Base-by-base conservation (phyloP, 768 basidiomycete species). In the Ramaria rubella region DNA sequence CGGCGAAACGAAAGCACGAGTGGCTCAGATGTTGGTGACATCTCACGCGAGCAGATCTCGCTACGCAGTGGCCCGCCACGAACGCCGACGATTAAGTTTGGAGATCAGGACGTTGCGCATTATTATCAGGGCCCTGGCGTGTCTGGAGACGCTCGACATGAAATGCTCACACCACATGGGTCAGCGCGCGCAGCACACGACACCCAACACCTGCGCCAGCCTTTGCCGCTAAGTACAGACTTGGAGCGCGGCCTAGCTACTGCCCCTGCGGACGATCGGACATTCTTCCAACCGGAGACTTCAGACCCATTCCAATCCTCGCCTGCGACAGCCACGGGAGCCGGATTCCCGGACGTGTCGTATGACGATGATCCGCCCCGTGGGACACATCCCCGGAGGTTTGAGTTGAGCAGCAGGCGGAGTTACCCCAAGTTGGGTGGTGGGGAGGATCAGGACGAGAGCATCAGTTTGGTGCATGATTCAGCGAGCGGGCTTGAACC, bases 51-150 rank as follows among this genome's bases (percentile, higher is more conserved):
- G 31, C 38, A 31, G 21, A 51, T 61, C n/a, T 53, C 42, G 31
- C 17, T 60, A 56, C 6, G 15, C 45, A 55, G 57, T 64, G 60
- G 55, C 64, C 60, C 62, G 67, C 34, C 69, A 64, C 23, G 78
- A 78, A 65, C 71, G 44, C 79, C 82, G 51, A 80, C 84, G 36
- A 83, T 93, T 78, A 91, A 90, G 67, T 93, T 92, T 61, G 86
- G 80, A 42, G 74, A 75, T 29, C 75, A 86, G 63, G 87, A 90
- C 57, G 64, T 90, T 12, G 81, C 90, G 42, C 88, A 92, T 66
- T 81, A 81, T 55, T 92, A 92, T 65, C 79, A 77, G 14, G 73
- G 78, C 4, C 77, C 82, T 12, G 83, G 84, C 6, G 73, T 70
- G 77, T 24, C 6, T 71, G 72, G 23, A 68, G 74, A 24, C 62